Percentiles rank a stretch among this genome's conserved stretches.
These are phyloP conservation scores for Talaromyces sp. DNA, from an alignment of 2,329 filamentous ascomycete genomes.

Conservation along the genomic window DNA sequence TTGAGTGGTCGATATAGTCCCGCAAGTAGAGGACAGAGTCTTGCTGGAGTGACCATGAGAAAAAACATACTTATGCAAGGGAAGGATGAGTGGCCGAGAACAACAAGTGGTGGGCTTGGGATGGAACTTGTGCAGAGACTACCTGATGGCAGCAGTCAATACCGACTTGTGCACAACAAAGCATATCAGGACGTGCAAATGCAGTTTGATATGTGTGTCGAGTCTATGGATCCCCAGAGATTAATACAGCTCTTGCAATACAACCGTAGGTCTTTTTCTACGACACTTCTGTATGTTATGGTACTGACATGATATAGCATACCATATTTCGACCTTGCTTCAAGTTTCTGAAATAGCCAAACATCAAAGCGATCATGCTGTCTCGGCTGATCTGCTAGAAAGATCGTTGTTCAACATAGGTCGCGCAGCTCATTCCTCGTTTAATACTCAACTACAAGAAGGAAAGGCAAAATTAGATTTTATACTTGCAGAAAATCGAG, in stretches of 20 bases:
- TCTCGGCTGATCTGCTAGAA: constrained; percentile 83
- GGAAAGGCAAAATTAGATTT: constrained; percentile 82
- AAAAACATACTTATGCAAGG: constrained; percentile 82
- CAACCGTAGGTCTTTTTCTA: constrained; percentile 46
- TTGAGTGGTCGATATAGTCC: constrained; percentile 52
- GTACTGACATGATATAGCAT: constrained; percentile 50
- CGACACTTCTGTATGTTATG: not conserved
- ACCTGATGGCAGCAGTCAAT: constrained; percentile 63
- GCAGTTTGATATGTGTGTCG: constrained; percentile 75
- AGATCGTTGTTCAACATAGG: constrained; percentile 90
- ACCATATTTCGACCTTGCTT: constrained; percentile 89
- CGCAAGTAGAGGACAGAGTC: constrained; percentile 58
- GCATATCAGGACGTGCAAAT: constrained; percentile 71
- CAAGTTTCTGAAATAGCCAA: constrained; percentile 91
- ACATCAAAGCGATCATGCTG: constrained; percentile 81
- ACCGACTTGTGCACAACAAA: constrained; percentile 71
- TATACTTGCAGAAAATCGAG: constrained; percentile 76
- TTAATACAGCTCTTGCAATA: constrained; percentile 71
- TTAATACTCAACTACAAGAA: constrained; percentile 68
- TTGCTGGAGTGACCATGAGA: constrained; percentile 68
- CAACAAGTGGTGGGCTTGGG: constrained; percentile 73
- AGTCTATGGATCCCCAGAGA: constrained; percentile 76
- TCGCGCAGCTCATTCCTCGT: constrained; percentile 79
- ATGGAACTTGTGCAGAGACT: constrained; percentile 67
- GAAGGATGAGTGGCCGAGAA: constrained; percentile 80